These are phyloP conservation scores for Ceratobasidium sp. DNA, from an alignment of 1,284 basidiomycete species.

Conservation along the genomic window DNA sequence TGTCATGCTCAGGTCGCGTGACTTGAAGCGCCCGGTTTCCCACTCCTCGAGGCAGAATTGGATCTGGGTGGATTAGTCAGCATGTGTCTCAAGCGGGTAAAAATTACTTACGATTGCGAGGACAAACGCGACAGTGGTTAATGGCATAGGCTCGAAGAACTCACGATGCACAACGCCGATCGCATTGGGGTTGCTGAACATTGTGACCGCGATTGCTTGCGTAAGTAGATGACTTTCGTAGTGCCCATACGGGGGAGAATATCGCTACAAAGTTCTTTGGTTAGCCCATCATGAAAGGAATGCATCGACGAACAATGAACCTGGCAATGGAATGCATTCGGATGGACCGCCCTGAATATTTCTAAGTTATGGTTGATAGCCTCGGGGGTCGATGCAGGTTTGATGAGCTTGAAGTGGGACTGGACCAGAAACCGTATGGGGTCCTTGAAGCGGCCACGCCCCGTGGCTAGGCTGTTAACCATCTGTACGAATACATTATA, in stretches of 20 bases:
- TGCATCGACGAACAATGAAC: background rate
- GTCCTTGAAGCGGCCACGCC: slow-evolving; percentile 19
- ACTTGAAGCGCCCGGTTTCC: background rate
- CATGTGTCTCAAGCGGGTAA: background rate
- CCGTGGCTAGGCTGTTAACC: background rate
- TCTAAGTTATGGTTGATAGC: slow-evolving; percentile 4
- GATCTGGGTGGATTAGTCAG: background rate
- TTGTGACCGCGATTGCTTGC: background rate
- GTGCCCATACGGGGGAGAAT: background rate
- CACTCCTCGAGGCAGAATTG: slow-evolving; percentile 11
- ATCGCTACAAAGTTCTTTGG: background rate
- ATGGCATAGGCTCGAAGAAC: slow-evolving; percentile 10
- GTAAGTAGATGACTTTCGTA: background rate
- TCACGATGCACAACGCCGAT: slow-evolving; percentile 11
- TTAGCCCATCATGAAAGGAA: background rate
- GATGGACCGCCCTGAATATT: background rate
- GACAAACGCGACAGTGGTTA: slow-evolving; percentile 17
- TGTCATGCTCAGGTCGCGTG: slow-evolving; percentile 21
- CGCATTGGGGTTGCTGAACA: background rate
- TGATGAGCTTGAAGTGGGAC: background rate
- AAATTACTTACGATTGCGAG: slow-evolving; percentile 13
- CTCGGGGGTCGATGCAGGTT: background rate
- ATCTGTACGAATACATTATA: background rate
- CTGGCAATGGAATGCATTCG: background rate
- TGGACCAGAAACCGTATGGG: background rate